Evolutionary conservation across 345 rosid species (phyloP), one percentile per base, ranked within the genome.

Genomic region (Corchorus olitorius): DNA sequence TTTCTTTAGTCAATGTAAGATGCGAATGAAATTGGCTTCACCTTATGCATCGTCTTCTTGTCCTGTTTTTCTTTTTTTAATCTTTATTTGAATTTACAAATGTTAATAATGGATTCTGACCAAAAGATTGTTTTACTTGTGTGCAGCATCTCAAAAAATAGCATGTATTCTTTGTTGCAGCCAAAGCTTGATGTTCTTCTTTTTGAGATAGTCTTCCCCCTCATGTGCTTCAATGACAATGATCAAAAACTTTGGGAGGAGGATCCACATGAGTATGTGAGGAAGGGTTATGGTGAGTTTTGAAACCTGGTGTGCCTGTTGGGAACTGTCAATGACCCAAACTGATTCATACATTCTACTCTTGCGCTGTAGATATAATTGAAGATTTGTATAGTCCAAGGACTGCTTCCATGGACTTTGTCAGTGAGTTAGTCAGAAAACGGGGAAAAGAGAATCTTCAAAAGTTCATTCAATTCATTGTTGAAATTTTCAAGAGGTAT

Each of bases 181-280:
- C 98, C 94, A 41, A 89, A 83, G 43, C 93, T 97, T 67, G 97
- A 92, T 83, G 87, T 86, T 84, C 97, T 97, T 69, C 94, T 97
- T 58, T 94, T 92, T 87, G 99, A 97, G 89, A 90, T 97, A 74
- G 91, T 97, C 80, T 97, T 94, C 74, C 99, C 99, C 61, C 95
- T 97, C 53, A 89, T 94, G 97, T 97, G 99, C 88, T 97, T 97
- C 84, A 93, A 83, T 87, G 99, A 97, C 83, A 77, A 84, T 85
- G 99, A 97, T 87, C 98, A 97, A 86, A 88, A 90, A 83, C 99
- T 97, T 77, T 97, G 99, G 99, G 99, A 92, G 70, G 99, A 97
- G 87, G 99, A 97, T 76, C 97, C 99, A 12, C 98, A 97, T 78
- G 99, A 97, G 84, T 97, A 97, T 83, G 99, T 97, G 80, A 91